Evolutionary conservation across 2,329 filamentous ascomycete species (phyloP).

Genomic region (Triangularia setosa): DNA sequence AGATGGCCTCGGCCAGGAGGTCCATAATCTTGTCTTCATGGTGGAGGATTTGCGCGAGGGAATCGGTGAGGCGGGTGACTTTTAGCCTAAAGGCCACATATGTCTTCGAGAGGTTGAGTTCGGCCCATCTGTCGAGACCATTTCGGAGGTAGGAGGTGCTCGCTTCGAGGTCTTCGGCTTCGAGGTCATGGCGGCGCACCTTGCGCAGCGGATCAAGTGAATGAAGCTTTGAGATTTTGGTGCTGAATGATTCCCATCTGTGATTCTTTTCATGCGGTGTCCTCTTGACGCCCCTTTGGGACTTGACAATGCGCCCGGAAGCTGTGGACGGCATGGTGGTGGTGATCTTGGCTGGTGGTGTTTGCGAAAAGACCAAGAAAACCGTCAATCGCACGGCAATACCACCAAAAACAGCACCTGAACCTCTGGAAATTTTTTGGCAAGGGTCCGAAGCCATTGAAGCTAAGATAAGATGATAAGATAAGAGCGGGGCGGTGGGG

Average conservation of each 20-base stretch:
- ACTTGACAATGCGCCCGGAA: slow-evolving; percentile 65
- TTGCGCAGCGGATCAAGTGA: slow-evolving; percentile 86
- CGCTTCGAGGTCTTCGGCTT: slow-evolving; percentile 69
- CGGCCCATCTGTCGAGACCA: slow-evolving; percentile 81
- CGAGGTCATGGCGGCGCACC: slow-evolving; percentile 79
- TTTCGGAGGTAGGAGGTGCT: slow-evolving; percentile 84
- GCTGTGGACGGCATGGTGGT: slow-evolving; percentile 56
- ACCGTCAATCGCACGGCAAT: slow-evolving; percentile 9
- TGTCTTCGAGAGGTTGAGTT: slow-evolving; percentile 80
- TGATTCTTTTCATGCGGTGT: slow-evolving; percentile 79
- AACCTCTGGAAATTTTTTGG: slow-evolving; percentile 26
- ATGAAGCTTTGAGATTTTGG: slow-evolving; percentile 85
- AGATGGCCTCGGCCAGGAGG: slow-evolving; percentile 70
- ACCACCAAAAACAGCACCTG: neutral
- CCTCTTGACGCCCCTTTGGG: slow-evolving; percentile 63
- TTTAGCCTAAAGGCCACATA: slow-evolving; percentile 76
- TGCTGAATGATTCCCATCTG: slow-evolving; percentile 85
- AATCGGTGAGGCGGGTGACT: slow-evolving; percentile 77
- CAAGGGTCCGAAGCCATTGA: slow-evolving; percentile 15
- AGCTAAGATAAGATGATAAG: slow-evolving; percentile 28
- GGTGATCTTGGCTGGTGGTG: slow-evolving; percentile 30
- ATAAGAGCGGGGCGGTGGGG: slow-evolving; percentile 8
- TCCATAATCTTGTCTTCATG: slow-evolving; percentile 83
- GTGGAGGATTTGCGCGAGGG: slow-evolving; percentile 85
- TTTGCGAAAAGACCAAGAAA: slow-evolving; percentile 4